A percentile compares a stretch with the other conserved stretches of the same genome.
Conservation (phyloP, 495 filamentous ascomycete genomes). For the Podospora sp. region DNA sequence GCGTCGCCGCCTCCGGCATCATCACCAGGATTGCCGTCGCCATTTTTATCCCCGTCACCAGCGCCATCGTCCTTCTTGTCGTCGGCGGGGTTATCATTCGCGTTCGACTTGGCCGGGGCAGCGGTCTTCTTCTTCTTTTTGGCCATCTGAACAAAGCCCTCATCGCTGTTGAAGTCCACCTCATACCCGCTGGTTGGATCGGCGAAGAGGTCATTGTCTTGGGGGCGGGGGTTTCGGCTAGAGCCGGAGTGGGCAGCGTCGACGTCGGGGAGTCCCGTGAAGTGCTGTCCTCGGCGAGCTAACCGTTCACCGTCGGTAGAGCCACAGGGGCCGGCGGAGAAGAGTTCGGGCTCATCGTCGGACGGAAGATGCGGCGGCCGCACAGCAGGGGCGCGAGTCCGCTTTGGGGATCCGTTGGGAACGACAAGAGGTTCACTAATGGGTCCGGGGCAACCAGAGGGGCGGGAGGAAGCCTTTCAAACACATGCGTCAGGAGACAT, state of each 20-base stretch:
- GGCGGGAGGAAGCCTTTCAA: constrained; percentile 15
- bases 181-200: constrained; percentile 38
- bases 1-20: constrained; percentile 28
- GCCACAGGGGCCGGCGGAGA: constrained; percentile 15
- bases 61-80: constrained; percentile 46
- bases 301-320: constrained; percentile 27
- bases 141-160: constrained; percentile 48
- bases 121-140: constrained; percentile 42
- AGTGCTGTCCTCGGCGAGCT: constrained; percentile 20
- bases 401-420: constrained; percentile 26
- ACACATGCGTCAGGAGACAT: neutral
- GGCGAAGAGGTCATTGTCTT: constrained; percentile 27
- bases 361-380: neutral
- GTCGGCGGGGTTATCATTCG: constrained; percentile 17
- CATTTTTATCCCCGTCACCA: constrained; percentile 30
- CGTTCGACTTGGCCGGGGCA: constrained; percentile 11
- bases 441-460: neutral
- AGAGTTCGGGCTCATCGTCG: constrained; percentile 21
- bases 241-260: neutral
- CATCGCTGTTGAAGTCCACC: constrained; percentile 50
- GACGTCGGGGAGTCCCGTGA: constrained; percentile 1
- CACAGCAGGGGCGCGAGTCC: constrained; percentile 16
- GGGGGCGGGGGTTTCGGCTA: constrained; percentile 12
- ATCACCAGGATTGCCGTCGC: constrained; percentile 25
- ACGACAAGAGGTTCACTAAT: constrained; percentile 13